Evolutionary conservation across 495 filamentous ascomycete species (phyloP), one percentile per base, ranked within the genome.

Genomic region (Aspergillus ellipticus): DNA sequence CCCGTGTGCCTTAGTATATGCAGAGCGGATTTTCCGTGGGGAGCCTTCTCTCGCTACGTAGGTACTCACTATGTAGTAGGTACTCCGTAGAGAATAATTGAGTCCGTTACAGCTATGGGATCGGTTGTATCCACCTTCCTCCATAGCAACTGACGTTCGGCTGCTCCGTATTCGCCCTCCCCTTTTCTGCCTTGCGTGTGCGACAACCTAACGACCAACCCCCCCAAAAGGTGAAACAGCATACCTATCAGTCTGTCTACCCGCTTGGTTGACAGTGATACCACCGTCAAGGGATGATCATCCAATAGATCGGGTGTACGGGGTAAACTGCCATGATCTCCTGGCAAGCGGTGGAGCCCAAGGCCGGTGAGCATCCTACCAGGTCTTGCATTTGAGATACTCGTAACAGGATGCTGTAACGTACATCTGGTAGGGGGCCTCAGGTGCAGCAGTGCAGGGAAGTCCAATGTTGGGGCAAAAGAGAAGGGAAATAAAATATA

Each of bases 201-300:
- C 21, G 19, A 13, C 24, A 10, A 53, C 26, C 16, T 28, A 42
- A 22, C 17, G 7, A 16, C 5, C n/a, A 2, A 2, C 5, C 35
- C 35, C 35, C 35, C 13, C 6, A 39, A 8, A 51, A 56, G 19
- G 29, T 59, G 60, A 62, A 62, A 62, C 51, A 52, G 16, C 39
- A 47, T 42, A 31, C 21, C 22, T 46, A 24, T 46, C 41, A 46
- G 15, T 45, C 37, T n/a, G 43, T 35, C 54, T 17, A 56, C 24
- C 37, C 57, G 52, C 48, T 42, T 55, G 39, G 55, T 52, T 61
- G 62, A 59, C 52, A 58, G 50, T 60, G 52, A 58, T 53, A 57
- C 47, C 50, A 16, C 19, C 31, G 16, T 29, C 53, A 51, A 54
- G 50, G 54, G 54, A 55, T 54, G 58, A 55, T 55, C 50, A 49